Base-by-base conservation (phyloP, 768 basidiomycete genomes). In the Zangia roseola region DNA sequence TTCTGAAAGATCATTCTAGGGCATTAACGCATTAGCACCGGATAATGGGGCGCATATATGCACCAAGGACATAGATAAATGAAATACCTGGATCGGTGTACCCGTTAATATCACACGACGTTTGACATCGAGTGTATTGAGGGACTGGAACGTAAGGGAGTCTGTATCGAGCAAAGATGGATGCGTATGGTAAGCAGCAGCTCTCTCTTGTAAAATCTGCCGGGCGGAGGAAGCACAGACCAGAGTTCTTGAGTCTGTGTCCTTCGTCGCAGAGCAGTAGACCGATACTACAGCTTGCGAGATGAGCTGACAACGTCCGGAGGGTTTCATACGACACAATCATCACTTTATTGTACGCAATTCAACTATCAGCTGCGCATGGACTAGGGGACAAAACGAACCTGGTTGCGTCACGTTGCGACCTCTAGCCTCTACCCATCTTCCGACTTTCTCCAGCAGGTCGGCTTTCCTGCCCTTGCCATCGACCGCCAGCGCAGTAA, bases 321-420 rank as follows among this genome's bases (percentile, higher is more conserved):
- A 99, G 77, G 0, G 92, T 95, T 67, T 99, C 95, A 57, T 99
- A 99, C 0, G 97, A 98, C 6, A 97, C 94, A 55, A 99, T 97
- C 90, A 99, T 92, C 38, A 98, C 95, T 94, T 52, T 0, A 25
- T 35, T 13, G 30, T 16, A 26, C 23, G 30, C 28, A 8, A 37
- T 45, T 20, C 24, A 45, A 38, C 25, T 9, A 31, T 44, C 19
- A 31, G n/a, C 9, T 13, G 38, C 38, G 39, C 36, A 30, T 14
- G 31, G 45, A n/a, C 38, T 24, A 45, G 8, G 26, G 19, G 13
- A 30, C 14, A 42, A 37, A 53, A 30, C 72, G 26, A 58, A 91
- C 94, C 93, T 70, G 95, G 94, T 50, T 92, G 86, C 0, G 91
- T 90, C 41, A 97, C 87, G 55, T 90, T 92, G 49, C 95, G 77